Evolutionary conservation across 805 yeast genomes (phyloP).

Genomic region (Kuraishia ogatae): DNA sequence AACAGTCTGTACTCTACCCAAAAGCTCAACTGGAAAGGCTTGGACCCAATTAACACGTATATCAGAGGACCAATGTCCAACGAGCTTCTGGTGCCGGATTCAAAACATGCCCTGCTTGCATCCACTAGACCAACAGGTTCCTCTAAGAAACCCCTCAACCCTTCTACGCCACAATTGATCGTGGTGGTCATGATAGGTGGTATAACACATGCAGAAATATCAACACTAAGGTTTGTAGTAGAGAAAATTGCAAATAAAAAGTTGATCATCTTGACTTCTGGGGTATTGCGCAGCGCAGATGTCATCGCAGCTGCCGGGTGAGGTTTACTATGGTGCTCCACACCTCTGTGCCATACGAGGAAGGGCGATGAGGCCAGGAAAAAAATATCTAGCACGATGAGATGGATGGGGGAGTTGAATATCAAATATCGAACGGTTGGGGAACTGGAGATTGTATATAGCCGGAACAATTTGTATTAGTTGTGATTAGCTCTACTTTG

Average conservation of each 20-base stretch:
- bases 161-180: slow-evolving; percentile 13
- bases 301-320: slow-evolving; percentile 13
- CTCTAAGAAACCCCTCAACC: slow-evolving; percentile 12
- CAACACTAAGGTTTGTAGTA: slow-evolving; percentile 60
- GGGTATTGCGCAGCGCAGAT: slow-evolving; percentile 29
- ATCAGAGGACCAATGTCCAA: slow-evolving; percentile 28
- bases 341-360: background rate
- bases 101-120: slow-evolving; percentile 17
- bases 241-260: slow-evolving; percentile 27
- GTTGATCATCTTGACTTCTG: slow-evolving; percentile 34
- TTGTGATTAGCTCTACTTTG: too few relatives aligned
- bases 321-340: background rate
- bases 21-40: slow-evolving; percentile 30
- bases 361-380: background rate
- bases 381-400: background rate
- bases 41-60: slow-evolving; percentile 30
- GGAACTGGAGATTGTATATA: background rate
- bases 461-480: too few relatives aligned
- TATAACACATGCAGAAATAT: slow-evolving; percentile 73
- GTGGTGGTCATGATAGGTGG: slow-evolving; percentile 74
- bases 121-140: slow-evolving; percentile 19
- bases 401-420: background rate
- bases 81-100: slow-evolving; percentile 21
- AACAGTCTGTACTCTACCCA: slow-evolving; percentile 16
- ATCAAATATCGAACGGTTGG: background rate